Evolutionary conservation across 1,284 basidiomycete species (phyloP).

Genomic region (Ganoderma lucidum): DNA sequence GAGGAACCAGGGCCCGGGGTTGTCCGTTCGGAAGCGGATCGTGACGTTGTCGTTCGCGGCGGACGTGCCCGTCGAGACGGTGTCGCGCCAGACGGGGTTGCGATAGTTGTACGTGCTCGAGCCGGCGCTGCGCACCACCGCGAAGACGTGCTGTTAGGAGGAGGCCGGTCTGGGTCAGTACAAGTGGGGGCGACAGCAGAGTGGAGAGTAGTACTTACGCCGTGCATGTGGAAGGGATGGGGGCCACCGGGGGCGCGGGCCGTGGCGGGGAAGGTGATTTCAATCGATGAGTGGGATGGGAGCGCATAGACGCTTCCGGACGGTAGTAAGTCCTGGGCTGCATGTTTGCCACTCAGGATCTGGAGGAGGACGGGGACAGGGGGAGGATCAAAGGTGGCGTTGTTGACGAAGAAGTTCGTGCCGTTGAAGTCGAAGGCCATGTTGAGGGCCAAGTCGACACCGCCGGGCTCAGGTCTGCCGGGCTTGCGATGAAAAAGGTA

Average conservation of each 20-base stretch:
- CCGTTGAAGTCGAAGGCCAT: conserved; percentile 22
- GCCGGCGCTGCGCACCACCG: conserved; percentile 39
- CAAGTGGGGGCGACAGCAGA: background rate
- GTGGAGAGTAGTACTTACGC: conserved; percentile 21
- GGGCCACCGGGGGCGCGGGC: conserved; percentile 36
- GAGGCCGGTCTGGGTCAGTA: background rate
- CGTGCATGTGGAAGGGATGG: conserved; percentile 49
- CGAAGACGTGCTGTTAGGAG: conserved; percentile 33
- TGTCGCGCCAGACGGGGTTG: conserved; percentile 41
- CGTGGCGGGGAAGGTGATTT: conserved; percentile 2
- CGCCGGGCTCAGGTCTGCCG: conserved; percentile 33
- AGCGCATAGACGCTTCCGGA: conserved; percentile 39
- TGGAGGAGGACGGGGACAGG: conserved; percentile 29
- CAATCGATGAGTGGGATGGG: conserved; percentile 12
- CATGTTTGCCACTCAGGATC: conserved; percentile 41
- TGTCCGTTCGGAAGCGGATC: conserved; percentile 31
- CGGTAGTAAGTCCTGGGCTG: conserved; percentile 38
- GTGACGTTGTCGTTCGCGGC: conserved; percentile 38
- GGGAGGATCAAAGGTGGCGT: conserved; percentile 32
- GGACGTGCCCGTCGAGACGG: conserved; percentile 37
- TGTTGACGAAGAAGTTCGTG: conserved; percentile 34
- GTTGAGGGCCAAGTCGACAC: conserved; percentile 38
- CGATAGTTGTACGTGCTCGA: conserved; percentile 38
- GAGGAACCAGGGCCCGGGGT: conserved; percentile 20
- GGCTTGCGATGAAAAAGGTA: conserved; percentile 28